These are phyloP conservation scores for Hericium erinaceus DNA, from an alignment of 768 basidiomycete species.

Conservation along the genomic window DNA sequence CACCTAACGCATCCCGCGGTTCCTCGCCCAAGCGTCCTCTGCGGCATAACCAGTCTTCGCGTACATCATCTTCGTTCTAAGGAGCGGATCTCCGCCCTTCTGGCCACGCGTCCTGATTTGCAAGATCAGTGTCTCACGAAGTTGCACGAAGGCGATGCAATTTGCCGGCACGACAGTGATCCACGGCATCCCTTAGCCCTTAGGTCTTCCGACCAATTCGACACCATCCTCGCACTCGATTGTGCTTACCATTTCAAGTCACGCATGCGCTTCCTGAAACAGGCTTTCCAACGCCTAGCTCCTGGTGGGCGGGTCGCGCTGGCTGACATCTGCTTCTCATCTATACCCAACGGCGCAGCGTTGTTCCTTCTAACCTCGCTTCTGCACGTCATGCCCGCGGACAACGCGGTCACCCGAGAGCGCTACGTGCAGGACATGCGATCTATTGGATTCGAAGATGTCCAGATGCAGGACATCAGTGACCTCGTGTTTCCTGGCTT, in stretches of 20 bases:
- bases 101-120: slow-evolving; percentile 3
- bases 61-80: slow-evolving; percentile 39
- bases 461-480: slow-evolving; percentile 48
- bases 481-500: slow-evolving; percentile 52
- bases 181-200: slow-evolving; percentile 38
- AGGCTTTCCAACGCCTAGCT: slow-evolving; percentile 35
- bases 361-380: slow-evolving; percentile 26
- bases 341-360: not conserved
- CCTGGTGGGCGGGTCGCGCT: slow-evolving; percentile 47
- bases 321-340: slow-evolving; percentile 50
- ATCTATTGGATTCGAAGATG: slow-evolving; percentile 42
- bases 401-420: slow-evolving; percentile 38
- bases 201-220: slow-evolving; percentile 24
- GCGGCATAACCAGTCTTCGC: slow-evolving; percentile 49
- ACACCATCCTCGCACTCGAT: slow-evolving; percentile 51
- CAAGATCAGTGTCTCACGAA: slow-evolving; percentile 22
- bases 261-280: slow-evolving; percentile 40
- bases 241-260: slow-evolving; percentile 63
- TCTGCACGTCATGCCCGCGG: slow-evolving; percentile 29
- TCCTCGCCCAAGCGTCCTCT: slow-evolving; percentile 37
- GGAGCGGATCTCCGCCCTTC: slow-evolving; percentile 25
- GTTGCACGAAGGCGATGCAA: slow-evolving; percentile 42
- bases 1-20: slow-evolving; percentile 37
- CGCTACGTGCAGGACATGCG: slow-evolving; percentile 37
- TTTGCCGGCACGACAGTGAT: slow-evolving; percentile 23